phyloP scores from a whole-genome alignment of 495 filamentous ascomycete species.

The Recurvomyces mirabilis region DNA sequence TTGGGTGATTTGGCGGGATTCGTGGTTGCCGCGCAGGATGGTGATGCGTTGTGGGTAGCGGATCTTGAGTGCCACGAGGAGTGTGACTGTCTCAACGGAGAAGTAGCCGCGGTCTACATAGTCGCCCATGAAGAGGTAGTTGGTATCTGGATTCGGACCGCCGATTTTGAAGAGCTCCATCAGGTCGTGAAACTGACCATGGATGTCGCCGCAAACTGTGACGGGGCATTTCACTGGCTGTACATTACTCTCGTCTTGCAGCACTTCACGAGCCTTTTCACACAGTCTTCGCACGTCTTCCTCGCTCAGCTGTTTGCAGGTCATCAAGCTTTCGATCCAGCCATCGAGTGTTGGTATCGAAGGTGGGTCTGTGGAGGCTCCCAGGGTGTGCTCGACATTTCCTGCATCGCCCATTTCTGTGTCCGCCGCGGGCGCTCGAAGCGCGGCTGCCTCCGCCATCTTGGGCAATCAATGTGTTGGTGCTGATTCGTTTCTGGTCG shows the following conservation, averaged over 20 bases:
- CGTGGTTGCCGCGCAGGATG: slow-evolving; percentile 93
- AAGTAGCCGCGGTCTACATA: slow-evolving; percentile 97
- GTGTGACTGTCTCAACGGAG: slow-evolving; percentile 89
- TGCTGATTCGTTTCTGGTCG: no score
- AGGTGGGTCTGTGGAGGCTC: slow-evolving; percentile 56
- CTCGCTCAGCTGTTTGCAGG: slow-evolving; percentile 94
- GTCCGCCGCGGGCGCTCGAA: slow-evolving; percentile 51
- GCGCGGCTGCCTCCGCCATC: slow-evolving; percentile 21
- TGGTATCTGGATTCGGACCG: slow-evolving; percentile 26
- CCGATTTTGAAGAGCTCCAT: slow-evolving; percentile 29
- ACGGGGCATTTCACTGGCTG: slow-evolving; percentile 65
- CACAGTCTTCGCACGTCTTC: slow-evolving; percentile 90
- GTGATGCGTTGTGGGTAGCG: slow-evolving; percentile 94
- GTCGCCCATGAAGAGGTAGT: slow-evolving; percentile 64
- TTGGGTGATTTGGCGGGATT: slow-evolving; percentile 93
- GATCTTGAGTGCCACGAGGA: slow-evolving; percentile 90
- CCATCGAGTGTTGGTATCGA: slow-evolving; percentile 89
- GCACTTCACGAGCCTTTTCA: slow-evolving; percentile 92
- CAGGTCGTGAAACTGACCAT: slow-evolving; percentile 54
- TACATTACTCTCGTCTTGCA: slow-evolving; percentile 95
- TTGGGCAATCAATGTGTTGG: slow-evolving; percentile 6
- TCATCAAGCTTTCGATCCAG: slow-evolving; percentile 98
- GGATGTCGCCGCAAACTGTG: slow-evolving; percentile 37
- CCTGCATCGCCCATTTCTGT: slow-evolving; percentile 97
- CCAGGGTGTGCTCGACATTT: slow-evolving; percentile 66